Evolutionary conservation across 176 grass and related monocot species (phyloP), one percentile per base, ranked within the genome.

Genomic region (Lolium rigidum): DNA sequence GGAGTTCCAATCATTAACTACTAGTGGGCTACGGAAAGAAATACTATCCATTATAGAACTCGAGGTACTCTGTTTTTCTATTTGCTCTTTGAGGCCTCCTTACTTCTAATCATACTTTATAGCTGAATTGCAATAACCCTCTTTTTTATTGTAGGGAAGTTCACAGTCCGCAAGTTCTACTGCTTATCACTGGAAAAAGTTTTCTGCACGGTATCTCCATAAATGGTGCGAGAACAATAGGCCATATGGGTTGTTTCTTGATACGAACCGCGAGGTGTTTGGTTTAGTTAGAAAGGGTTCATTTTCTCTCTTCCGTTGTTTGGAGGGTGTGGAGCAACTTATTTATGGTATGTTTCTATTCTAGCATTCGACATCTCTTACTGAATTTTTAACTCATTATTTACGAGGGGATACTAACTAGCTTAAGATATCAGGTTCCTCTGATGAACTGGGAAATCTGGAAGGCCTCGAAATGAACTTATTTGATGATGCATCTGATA

Each of bases 271-370:
- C n/a, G 88, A 92, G 64, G 77, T 92, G 47, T 87, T 95, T 88
- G 96, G 96, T 87, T 91, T 98, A 86, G 94, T 98, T 74, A 91
- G 96, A 83, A 98, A 98, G 81, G 70, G 83, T 49, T 95, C 93
- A 52, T 50, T 98, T 86, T 98, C 96, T 84, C 88, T 95, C 43
- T 94, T 98, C 70, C 93, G 96, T 84, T 90, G 86, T 90, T 90
- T 94, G 78, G 96, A 92, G 79, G 85, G 78, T 25, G 78, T 85
- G 77, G 96, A 98, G 64, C 78, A 91, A 49, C 89, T 98, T 88
- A 93, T 92, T 80, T 94, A 93, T 82, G 93, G 93, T 95, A 78
- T 82, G 85, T 83, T 87, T 84, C 69, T 91, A 37, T 68, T 15
- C 57, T 66, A 74, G 67, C 87, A 51, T 82, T 90, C 80, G 18